Percentiles rank a stretch among this genome's conserved stretches.
These are phyloP conservation scores for Populus tomentosa DNA, from an alignment of 441 rosid genomes.

Conservation along the genomic window DNA sequence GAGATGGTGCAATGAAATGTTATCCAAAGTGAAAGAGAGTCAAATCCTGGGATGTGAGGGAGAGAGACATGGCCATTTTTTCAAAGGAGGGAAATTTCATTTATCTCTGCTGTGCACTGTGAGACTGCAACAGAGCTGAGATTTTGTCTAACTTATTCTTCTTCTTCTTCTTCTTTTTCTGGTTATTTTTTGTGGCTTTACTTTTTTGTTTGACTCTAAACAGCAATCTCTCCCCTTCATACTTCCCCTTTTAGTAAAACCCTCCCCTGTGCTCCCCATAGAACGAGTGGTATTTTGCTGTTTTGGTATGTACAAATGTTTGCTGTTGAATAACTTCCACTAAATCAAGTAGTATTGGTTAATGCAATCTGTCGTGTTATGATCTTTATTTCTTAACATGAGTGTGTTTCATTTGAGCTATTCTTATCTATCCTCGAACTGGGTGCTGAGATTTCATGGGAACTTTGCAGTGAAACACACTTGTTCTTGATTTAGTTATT, in stretches of 20 bases:
- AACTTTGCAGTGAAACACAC: not conserved
- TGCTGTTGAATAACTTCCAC: constrained; percentile 16
- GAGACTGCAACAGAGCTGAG: not conserved
- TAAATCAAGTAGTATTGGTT: not conserved
- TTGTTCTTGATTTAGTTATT: no score
- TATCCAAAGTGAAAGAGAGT: not conserved
- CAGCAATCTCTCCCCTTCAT: not conserved
- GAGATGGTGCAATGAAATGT: constrained; percentile 1
- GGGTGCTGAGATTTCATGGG: not conserved
- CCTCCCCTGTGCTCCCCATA: not conserved
- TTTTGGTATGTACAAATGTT: constrained; percentile 25
- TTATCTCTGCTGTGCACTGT: not conserved
- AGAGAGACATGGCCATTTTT: not conserved
- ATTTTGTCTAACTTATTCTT: not conserved
- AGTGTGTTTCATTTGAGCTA: not conserved
- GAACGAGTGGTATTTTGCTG: constrained; percentile 5
- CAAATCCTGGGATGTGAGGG: not conserved
- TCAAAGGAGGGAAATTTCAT: not conserved
- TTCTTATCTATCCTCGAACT: not conserved
- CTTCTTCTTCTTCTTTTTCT: not conserved
- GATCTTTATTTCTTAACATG: not conserved
- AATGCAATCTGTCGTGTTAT: constrained; percentile 6
- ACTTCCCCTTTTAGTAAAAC: not conserved
- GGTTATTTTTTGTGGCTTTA: not conserved
- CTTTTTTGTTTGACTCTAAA: not conserved